Conservation (phyloP, 1,284 basidiomycete genomes). For the Pseudozyma sp. region DNA sequence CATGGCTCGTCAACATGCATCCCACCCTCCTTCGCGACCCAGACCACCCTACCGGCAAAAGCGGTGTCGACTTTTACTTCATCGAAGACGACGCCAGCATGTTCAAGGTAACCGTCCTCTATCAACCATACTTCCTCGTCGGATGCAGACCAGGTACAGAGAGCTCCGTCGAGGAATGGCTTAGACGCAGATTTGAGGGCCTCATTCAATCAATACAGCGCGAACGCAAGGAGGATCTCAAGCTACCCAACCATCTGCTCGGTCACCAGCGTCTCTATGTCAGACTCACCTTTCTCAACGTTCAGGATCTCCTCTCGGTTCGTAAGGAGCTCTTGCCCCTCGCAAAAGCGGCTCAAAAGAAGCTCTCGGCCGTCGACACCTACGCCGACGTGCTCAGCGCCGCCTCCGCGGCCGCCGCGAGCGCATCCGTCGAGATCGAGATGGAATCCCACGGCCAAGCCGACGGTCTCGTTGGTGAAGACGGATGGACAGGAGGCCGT, state of each 20-base stretch:
- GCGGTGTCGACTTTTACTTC: conserved; percentile 95
- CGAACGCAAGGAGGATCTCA: conserved; percentile 91
- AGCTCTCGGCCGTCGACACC: conserved; percentile 93
- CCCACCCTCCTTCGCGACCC: conserved; percentile 87
- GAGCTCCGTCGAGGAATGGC: conserved; percentile 92
- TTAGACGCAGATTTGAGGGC: conserved; percentile 92
- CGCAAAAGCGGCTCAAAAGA: conserved; percentile 89
- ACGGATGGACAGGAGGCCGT: conserved; percentile 38
- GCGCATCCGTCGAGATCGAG: conserved; percentile 50
- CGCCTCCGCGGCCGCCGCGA: conserved; percentile 45
- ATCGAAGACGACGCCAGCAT: conserved; percentile 95
- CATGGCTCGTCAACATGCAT: conserved; percentile 99
- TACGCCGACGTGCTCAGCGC: conserved; percentile 94
- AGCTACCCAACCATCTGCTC: conserved; percentile 94
- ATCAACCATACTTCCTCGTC: conserved; percentile 95
- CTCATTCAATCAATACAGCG: conserved; percentile 79
- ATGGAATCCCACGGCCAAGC: conserved; percentile 40
- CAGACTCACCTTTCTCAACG: conserved; percentile 90
- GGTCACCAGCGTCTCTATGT: conserved; percentile 89
- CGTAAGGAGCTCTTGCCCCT: conserved; percentile 89
- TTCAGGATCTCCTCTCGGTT: conserved; percentile 88
- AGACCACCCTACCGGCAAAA: conserved; percentile 67
- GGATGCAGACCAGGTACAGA: conserved; percentile 86
- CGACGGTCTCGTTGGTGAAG: conserved; percentile 68
- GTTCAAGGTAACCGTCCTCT: conserved; percentile 93